Evolutionary conservation across 2,329 filamentous ascomycete species (phyloP).

Genomic region (Emericellopsis atlantica): DNA sequence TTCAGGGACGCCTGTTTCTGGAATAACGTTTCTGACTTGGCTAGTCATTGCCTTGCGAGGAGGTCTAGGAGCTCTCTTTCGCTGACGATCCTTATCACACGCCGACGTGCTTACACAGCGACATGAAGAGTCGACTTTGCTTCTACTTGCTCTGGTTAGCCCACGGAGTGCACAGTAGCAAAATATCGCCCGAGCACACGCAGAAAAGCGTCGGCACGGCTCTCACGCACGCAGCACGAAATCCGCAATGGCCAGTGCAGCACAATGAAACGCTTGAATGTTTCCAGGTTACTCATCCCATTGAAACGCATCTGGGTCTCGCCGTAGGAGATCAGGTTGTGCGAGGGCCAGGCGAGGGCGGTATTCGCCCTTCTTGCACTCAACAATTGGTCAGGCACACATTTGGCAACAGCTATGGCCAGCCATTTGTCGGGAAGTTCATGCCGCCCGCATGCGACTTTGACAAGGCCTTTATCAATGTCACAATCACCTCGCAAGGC

Average conservation of each 20-base stretch:
- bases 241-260: not conserved
- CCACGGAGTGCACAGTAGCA: no score
- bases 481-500: constrained; percentile 60
- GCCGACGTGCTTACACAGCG: no score
- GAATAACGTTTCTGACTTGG: no score
- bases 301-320: constrained; percentile 36
- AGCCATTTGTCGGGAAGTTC: constrained; percentile 55
- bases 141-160: no score
- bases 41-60: no score
- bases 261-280: constrained; percentile 27
- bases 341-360: not conserved
- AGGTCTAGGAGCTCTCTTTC: no score
- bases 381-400: constrained; percentile 55
- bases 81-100: no score
- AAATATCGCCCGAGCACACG: not conserved
- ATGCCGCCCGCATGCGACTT: constrained; percentile 48
- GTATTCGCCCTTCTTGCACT: constrained; percentile 23
- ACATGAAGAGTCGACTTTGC: no score
- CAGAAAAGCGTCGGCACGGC: not conserved
- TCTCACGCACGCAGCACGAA: not conserved
- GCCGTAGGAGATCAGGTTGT: constrained; percentile 5
- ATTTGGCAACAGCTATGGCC: constrained; percentile 62
- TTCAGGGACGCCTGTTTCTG: no score
- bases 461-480: constrained; percentile 62
- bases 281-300: constrained; percentile 57